Evolutionary conservation across 2,329 filamentous ascomycete species (phyloP), one percentile per base, ranked within the genome.

Genomic region (Penicillium sp.): DNA sequence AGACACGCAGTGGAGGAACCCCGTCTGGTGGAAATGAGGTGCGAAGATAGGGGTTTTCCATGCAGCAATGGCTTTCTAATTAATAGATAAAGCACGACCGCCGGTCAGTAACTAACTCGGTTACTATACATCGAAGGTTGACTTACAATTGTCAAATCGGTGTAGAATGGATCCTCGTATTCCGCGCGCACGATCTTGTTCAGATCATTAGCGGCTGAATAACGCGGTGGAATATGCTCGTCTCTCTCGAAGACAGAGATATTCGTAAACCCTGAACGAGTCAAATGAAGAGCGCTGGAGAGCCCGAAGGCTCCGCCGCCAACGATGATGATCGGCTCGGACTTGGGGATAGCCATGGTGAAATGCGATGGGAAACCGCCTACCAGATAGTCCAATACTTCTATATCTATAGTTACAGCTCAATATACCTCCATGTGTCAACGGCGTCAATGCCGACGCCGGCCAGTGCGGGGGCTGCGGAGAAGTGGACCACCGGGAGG

Each of bases 181-280:
- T 82, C 78, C 4, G 75, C 77, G 2, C 79, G 72, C 32, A 82
- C 69, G 48, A 82, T 82, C 62, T 83, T 83, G 61, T 82, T 83
- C 24, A 82, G 60, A 54, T 83, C 78, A 51, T 80, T 79, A 19
- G 74, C 79, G 0, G 78, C 80, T 0, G 80, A 81, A 57, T 64
- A 73, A 4, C 66, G 64, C 2, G 76, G 75, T 1, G 78, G 78
- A 3, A 75, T 71, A 9, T 67, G 63, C 9, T 65, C 61, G 34
- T 69, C 69, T 46, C 63, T 63, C 46, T 79, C 76, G 13, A 75
- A 69, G 7, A 79, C 71, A 4, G 74, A 74, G 42, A 78, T 69
- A 48, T 75, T 63, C 0, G 59, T 71, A 53, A 74, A 76, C 1
- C 75, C 75, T 0, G 68, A 61, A 6, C 65, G 59, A n/a, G 65